Conservation (phyloP, 371 early-diverging fungal species). For the Mortierella sp. region DNA sequence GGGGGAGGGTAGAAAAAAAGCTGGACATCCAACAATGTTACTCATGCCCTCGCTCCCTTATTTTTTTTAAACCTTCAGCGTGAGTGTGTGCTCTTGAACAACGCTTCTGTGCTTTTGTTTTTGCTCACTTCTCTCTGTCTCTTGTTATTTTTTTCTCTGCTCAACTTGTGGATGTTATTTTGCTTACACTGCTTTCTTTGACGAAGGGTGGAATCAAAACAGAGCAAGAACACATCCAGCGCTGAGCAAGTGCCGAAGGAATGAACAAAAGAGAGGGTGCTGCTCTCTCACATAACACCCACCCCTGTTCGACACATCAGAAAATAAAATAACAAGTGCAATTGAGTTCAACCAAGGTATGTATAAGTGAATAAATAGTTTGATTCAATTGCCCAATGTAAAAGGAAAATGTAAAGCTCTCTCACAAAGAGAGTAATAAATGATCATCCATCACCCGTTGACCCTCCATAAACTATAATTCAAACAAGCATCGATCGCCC, state of each 20-base stretch:
- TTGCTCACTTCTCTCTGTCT: not conserved
- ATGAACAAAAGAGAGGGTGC: too few species aligned
- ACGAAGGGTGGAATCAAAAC: conserved; percentile 2
- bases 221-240: not conserved
- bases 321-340: not conserved
- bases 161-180: not conserved
- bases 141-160: not conserved
- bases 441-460: not conserved
- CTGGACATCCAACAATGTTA: not conserved
- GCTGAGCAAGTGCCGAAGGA: not conserved
- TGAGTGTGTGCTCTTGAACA: not conserved
- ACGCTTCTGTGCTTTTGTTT: not conserved
- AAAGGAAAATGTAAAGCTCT: not conserved
- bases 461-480: conserved; percentile 10
- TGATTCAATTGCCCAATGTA: not conserved
- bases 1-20: not conserved
- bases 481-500: not conserved
- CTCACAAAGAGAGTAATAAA: too few species aligned
- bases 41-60: not conserved
- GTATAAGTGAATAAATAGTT: not conserved
- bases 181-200: not conserved
- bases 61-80: conserved; percentile 1
- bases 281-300: not conserved
- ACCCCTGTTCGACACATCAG: not conserved
- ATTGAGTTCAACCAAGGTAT: not conserved